A percentile compares a stretch with the other conserved stretches of the same genome.
phyloP scores from a whole-genome alignment of 2,329 filamentous ascomycete species.

The Plectosphaerella sp. region DNA sequence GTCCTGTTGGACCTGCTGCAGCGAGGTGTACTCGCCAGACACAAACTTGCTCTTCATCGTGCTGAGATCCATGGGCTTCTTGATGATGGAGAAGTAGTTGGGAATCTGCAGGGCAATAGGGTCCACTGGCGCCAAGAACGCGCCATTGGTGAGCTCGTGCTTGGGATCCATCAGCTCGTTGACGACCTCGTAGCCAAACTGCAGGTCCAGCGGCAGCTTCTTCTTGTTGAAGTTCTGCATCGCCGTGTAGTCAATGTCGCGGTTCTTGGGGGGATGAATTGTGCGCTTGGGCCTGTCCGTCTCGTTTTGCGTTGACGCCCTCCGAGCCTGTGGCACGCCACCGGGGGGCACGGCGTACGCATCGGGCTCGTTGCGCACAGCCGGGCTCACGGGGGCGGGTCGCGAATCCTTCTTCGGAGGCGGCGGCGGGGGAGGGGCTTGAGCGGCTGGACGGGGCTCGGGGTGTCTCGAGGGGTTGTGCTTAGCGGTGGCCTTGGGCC shows the following conservation, averaged over 20 bases:
- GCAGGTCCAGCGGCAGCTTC: constrained; percentile 82
- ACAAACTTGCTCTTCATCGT: constrained; percentile 78
- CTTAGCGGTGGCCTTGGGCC: constrained; percentile 48
- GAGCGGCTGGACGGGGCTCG: constrained; percentile 35
- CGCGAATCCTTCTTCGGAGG: constrained; percentile 10
- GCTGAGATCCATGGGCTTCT: constrained; percentile 90
- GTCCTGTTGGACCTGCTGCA: constrained; percentile 83
- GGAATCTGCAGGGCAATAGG: constrained; percentile 92
- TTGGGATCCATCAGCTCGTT: constrained; percentile 73
- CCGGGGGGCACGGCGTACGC: constrained; percentile 74
- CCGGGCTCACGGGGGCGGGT: constrained; percentile 10
- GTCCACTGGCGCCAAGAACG: constrained; percentile 83
- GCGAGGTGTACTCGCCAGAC: constrained; percentile 71
- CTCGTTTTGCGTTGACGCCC: constrained; percentile 74
- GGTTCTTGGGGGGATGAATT: constrained; percentile 85
- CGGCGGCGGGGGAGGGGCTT: constrained; percentile 29
- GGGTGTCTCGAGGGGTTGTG: constrained; percentile 39
- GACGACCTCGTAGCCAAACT: constrained; percentile 81
- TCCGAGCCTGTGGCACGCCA: constrained; percentile 76
- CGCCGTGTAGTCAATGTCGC: constrained; percentile 82
- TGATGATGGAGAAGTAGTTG: constrained; percentile 88
- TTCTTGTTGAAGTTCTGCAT: constrained; percentile 83
- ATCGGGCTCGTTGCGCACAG: constrained; percentile 25
- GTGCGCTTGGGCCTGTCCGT: constrained; percentile 84
- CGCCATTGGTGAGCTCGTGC: constrained; percentile 61